These are phyloP conservation scores for Ananas comosus DNA, from an alignment of 176 grass and related monocot genomes.

Conservation along the genomic window DNA sequence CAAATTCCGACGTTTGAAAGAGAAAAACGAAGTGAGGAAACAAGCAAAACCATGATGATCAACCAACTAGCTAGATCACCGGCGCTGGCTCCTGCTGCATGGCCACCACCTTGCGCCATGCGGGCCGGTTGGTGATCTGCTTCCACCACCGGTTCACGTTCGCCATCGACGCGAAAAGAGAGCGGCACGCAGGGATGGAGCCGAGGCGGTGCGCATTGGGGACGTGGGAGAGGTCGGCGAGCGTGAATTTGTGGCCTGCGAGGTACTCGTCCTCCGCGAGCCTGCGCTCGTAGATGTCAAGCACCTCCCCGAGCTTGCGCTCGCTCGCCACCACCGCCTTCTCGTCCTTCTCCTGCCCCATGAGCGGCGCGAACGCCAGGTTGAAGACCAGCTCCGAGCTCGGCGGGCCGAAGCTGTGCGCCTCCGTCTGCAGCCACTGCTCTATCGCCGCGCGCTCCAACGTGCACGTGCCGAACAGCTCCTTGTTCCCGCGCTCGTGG, in stretches of 20 bases:
- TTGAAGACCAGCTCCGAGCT: slow-evolving; percentile 80
- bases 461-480: slow-evolving; percentile 67
- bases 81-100: slow-evolving; percentile 60
- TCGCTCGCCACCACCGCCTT: slow-evolving; percentile 39
- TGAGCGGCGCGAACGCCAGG: slow-evolving; percentile 30
- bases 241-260: slow-evolving; percentile 80
- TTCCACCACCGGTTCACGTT: slow-evolving; percentile 74
- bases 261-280: slow-evolving; percentile 57
- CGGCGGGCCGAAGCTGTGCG: slow-evolving; percentile 79
- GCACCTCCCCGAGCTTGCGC: slow-evolving; percentile 56
- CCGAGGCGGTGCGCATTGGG: slow-evolving; percentile 61
- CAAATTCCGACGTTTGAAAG: slow-evolving; percentile 18
- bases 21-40: slow-evolving; percentile 5
- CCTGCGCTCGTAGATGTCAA: slow-evolving; percentile 79
- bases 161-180: slow-evolving; percentile 43
- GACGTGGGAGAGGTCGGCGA: slow-evolving; percentile 88
- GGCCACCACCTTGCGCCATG: slow-evolving; percentile 64
- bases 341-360: slow-evolving; percentile 27
- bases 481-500: slow-evolving; percentile 47
- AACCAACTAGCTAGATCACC: background rate
- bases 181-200: slow-evolving; percentile 34
- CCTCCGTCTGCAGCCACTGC: slow-evolving; percentile 95
- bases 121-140: slow-evolving; percentile 34
- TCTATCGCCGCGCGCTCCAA: slow-evolving; percentile 84
- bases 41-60: background rate